Conservation (phyloP, 371 early-diverging fungal species). For the Furculomyces boomerangus region DNA sequence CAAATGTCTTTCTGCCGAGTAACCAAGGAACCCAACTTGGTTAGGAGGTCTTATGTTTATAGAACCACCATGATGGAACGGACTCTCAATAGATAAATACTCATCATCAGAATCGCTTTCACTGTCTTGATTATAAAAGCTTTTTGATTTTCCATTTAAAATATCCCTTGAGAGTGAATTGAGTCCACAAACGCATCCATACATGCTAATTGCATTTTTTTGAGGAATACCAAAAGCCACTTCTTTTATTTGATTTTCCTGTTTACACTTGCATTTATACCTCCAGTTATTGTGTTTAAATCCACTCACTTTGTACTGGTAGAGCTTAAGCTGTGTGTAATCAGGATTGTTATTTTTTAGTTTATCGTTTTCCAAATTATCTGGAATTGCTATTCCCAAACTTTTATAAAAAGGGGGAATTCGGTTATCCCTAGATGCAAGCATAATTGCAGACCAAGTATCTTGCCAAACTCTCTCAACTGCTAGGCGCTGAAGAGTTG, state of each 20-base stretch:
- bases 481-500: slow-evolving; percentile 17
- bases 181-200: too few species aligned
- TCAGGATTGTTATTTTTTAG: neutral
- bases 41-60: slow-evolving; percentile 32
- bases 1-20: slow-evolving; percentile 36
- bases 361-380: neutral
- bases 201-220: too few species aligned
- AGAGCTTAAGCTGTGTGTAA: neutral
- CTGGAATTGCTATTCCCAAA: neutral
- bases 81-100: too few species aligned
- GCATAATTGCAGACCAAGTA: slow-evolving; percentile 36
- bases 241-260: too few species aligned
- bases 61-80: too few species aligned
- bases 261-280: too few species aligned
- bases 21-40: slow-evolving; percentile 33
- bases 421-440: slow-evolving; percentile 31
- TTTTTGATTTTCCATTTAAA: too few species aligned
- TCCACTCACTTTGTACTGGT: neutral
- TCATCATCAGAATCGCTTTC: too few species aligned
- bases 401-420: slow-evolving; percentile 26
- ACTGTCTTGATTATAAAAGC: too few species aligned
- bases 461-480: slow-evolving; percentile 37
- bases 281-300: neutral
- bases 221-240: too few species aligned
- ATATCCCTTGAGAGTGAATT: too few species aligned